Base-by-base conservation (phyloP, 1,139 yeast genomes). In the Cylindricascospora bacillispora region DNA sequence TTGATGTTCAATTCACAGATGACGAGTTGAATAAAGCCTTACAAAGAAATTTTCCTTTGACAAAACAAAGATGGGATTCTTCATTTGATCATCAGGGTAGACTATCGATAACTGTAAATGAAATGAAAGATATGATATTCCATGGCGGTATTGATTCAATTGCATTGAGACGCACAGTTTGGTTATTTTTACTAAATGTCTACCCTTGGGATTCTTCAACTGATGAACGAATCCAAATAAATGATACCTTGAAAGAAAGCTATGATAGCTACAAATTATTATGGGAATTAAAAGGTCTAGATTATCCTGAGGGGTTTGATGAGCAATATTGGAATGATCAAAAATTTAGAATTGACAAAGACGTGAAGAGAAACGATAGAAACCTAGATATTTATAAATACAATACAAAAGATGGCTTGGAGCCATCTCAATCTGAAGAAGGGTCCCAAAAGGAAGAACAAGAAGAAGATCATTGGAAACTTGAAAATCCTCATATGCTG, bases 331-430 rank as follows among this genome's bases (percentile, higher is more conserved):
- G 93, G 89, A 70, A 67, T 47, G 97, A 82, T 57, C 97, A 85
- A 52, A 76, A 76, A 39, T 73, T 72, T 36, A 67, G 97, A 36
- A 86, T 92, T 39, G 94, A 86, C 45, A 89, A 89, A 55, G 99
- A 89, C 57, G 82, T 89, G 16, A 82, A 78, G 40, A 67, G 99
- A 40, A 89, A 95, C 5, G 98, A 89, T 56, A 66, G 98, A 25
- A 67, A 77, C 29, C 55, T 85, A 32, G 67, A 71, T 1, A 56
- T 86, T 5, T 81, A 76, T 58, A 65, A 68, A 45, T 68, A 66
- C 24, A 59, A 62, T 28, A 49, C 55, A 4, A 38, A 33, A 34
- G 72, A 52, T 17, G 51, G 41, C 34, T 38, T 37, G 39, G 33
- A 43, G 7, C 37, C 46, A 13, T 14, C 5, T 11, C 41, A 54